These are phyloP conservation scores for Isabelozyma heimii DNA, from an alignment of 805 yeast species.

Conservation along the genomic window DNA sequence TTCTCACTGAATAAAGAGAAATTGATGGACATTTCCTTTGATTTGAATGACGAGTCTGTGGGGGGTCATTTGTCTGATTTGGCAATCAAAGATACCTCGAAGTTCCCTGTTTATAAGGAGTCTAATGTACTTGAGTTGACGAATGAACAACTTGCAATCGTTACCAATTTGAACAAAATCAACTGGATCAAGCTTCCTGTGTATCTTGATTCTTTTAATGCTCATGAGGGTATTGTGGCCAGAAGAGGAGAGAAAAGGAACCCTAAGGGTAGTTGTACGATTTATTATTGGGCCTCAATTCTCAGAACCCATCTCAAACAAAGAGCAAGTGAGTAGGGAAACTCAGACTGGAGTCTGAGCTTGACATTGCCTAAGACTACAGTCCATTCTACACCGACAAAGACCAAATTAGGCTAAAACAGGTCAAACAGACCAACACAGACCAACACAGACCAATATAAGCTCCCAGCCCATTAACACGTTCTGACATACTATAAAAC, in stretches of 20 bases:
- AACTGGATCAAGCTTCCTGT: constrained; percentile 79
- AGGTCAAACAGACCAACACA: too few species aligned
- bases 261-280: constrained; percentile 50
- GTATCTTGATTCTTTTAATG: constrained; percentile 66
- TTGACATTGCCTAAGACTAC: too few species aligned
- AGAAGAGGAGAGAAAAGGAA: constrained; percentile 58
- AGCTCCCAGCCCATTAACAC: too few species aligned
- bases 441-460: too few species aligned
- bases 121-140: constrained; percentile 30
- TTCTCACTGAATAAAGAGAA: constrained; percentile 6
- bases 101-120: constrained; percentile 28
- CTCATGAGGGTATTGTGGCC: constrained; percentile 86
- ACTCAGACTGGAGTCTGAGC: too few species aligned
- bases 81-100: constrained; percentile 9
- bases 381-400: too few species aligned
- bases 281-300: constrained; percentile 49
- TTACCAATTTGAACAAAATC: constrained; percentile 56
- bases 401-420: too few species aligned
- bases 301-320: constrained; percentile 25
- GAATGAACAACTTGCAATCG: constrained; percentile 37
- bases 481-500: too few species aligned
- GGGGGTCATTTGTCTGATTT: constrained; percentile 12
- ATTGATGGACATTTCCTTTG: constrained; percentile 17
- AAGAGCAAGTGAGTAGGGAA: neutral
- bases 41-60: constrained; percentile 21